Conservation (phyloP, 768 basidiomycete genomes). For the Podaxis mareebaensis region DNA sequence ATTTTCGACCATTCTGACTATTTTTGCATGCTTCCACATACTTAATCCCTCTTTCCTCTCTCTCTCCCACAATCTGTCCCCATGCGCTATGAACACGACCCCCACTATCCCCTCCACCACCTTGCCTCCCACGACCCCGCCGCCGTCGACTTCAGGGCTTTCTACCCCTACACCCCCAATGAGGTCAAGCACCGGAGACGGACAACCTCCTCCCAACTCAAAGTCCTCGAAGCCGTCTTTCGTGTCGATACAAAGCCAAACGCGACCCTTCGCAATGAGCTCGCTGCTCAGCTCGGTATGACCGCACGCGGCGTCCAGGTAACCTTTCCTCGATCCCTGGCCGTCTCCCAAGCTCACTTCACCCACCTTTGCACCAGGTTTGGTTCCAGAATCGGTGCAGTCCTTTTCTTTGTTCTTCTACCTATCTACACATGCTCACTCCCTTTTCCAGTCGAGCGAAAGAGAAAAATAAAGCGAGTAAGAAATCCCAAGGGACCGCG, state of each 20-base stretch:
- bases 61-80: conserved; percentile 26
- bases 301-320: conserved; percentile 95
- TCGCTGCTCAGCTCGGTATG: conserved; percentile 87
- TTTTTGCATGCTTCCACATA: conserved; percentile 28
- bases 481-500: conserved; percentile 29
- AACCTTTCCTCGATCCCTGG: conserved; percentile 18
- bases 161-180: conserved; percentile 87
- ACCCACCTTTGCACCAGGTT: conserved; percentile 50
- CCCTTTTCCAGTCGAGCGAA: conserved; percentile 67
- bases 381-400: conserved; percentile 87
- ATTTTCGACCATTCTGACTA: conserved; percentile 27
- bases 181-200: conserved; percentile 94
- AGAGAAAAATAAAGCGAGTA: conserved; percentile 69
- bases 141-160: conserved; percentile 77
- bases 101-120: conserved; percentile 43
- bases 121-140: conserved; percentile 60
- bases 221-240: conserved; percentile 87
- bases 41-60: conserved; percentile 29
- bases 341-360: conserved; percentile 13
- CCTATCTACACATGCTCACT: conserved; percentile 13
- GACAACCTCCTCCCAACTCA: conserved; percentile 86
- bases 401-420: conserved; percentile 10
- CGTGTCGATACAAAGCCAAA: conserved; percentile 91
- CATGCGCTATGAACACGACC: conserved; percentile 36
- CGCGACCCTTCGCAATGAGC: conserved; percentile 71